Evolutionary conservation across 2,329 filamentous ascomycete genomes (phyloP), one percentile per base, ranked within the genome.

Genomic region (Fusarium irregulare): DNA sequence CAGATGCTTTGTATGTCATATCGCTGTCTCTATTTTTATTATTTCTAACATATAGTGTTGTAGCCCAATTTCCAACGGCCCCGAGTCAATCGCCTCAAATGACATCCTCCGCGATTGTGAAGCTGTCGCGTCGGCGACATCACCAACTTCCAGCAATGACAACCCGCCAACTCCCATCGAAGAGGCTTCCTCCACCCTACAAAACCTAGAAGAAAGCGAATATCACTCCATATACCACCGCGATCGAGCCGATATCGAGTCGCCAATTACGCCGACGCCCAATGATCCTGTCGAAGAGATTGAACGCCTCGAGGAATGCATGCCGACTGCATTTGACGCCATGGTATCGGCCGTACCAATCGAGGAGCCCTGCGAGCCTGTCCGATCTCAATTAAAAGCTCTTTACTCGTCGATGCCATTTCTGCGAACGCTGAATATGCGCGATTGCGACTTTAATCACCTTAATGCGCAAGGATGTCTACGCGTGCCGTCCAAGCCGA

Each of bases 371-470:
- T 49, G 25, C 25, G 47, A 55, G 14, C 67, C 67, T 12, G 32
- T 70, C 1, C 55, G 40, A 32, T 68, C 68, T n/a, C 51, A 70
- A 25, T 60, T 71, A 6, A 71, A 72, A 41, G 68, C 69, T 3
- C 42, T 71, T 1, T 72, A 72, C 50, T 71, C 69, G 0, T 71
- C 65, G 2, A 66, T 71, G 60, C 68, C 69, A 3, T 71, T 71
- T 50, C 28, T 71, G 2, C 47, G 66, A 14, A 61, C 68, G 0
- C 44, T 70, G 2, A 70, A 48, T 7, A 70, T 71, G 46, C 64
- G 61, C 50, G 69, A 71, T 34, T 54, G 54, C 50, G 69, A 71
- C 23, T 63, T 70, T 11, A 37, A 54, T 10, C 57, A 59, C 10
- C 65, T 71, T 10, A 47, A 66, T 10, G 42, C 68, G 1, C 70